A percentile compares a stretch with the other conserved stretches of the same genome.
phyloP scores from a whole-genome alignment of 2,329 filamentous ascomycete genomes.

The Didymella lethalis region DNA sequence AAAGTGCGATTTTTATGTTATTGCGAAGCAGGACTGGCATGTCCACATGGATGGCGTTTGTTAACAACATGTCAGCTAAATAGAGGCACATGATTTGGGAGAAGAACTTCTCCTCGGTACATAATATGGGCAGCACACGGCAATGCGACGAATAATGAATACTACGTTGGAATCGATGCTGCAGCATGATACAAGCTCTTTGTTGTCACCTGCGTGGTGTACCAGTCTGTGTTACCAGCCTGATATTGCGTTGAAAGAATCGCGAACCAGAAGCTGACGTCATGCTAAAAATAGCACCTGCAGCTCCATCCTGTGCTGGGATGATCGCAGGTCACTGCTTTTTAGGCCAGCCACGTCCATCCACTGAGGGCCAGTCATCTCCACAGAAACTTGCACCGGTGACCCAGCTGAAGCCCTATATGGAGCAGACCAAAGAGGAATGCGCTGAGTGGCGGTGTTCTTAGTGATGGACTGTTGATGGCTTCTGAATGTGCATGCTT shows the following conservation, averaged over 20 bases:
- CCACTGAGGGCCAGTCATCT: constrained; percentile 7
- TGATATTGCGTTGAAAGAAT: too few species aligned
- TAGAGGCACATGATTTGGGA: constrained; percentile 11
- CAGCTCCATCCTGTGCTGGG: constrained; percentile 3
- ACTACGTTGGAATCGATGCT: constrained; percentile 9
- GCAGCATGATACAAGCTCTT: background rate
- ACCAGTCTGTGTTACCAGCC: background rate
- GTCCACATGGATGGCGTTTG: constrained; percentile 15
- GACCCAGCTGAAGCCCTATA: background rate
- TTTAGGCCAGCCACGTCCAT: constrained; percentile 11
- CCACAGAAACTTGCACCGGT: constrained; percentile 12
- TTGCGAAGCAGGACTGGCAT: constrained; percentile 3
- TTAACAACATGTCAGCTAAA: constrained; percentile 13
- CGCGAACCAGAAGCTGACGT: constrained; percentile 12
- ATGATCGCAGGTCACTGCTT: constrained; percentile 1
- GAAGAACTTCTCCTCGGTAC: constrained; percentile 6
- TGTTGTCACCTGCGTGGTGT: constrained; percentile 1
- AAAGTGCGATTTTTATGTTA: constrained; percentile 13
- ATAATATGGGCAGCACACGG: constrained; percentile 8
- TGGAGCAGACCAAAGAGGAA: background rate
- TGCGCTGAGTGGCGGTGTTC: background rate
- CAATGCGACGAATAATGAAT: constrained; percentile 15
- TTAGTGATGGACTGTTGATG: background rate
- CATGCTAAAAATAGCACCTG: constrained; percentile 13
- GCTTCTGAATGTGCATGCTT: constrained; percentile 5